Evolutionary conservation across 2,329 filamentous ascomycete species (phyloP).

Genomic region (Ilyonectria mors-panacis): DNA sequence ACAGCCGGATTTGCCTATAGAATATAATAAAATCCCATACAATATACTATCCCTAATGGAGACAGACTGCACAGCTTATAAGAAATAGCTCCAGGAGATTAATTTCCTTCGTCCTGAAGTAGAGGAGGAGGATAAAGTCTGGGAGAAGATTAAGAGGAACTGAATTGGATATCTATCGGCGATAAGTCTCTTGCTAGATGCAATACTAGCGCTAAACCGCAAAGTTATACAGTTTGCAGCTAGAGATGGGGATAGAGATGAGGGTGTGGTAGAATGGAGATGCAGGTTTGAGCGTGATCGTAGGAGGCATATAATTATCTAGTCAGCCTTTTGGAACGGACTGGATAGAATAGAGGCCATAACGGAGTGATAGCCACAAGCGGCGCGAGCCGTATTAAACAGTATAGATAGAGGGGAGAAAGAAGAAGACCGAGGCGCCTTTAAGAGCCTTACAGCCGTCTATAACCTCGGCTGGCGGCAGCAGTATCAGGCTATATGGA

Average conservation of each 20-base stretch:
- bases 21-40: background rate
- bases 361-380: constrained; percentile 8
- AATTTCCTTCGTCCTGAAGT: background rate
- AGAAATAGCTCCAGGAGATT: constrained; percentile 11
- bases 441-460: constrained; percentile 10
- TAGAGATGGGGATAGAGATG: background rate
- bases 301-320: background rate
- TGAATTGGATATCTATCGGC: constrained; percentile 18
- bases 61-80: constrained; percentile 4
- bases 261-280: background rate
- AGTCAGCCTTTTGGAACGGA: constrained; percentile 16
- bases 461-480: background rate
- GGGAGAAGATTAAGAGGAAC: constrained; percentile 10
- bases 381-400: constrained; percentile 6
- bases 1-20: background rate
- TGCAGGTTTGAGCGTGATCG: constrained; percentile 5
- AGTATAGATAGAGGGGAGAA: constrained; percentile 1
- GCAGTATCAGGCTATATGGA: constrained; percentile 11
- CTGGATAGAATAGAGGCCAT: constrained; percentile 17
- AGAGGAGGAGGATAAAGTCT: constrained; percentile 6
- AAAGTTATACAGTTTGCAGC: constrained; percentile 13
- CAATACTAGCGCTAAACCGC: constrained; percentile 16
- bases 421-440: background rate
- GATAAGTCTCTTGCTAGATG: constrained; percentile 11
- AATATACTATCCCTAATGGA: background rate